Conservation (phyloP, 169 alveolate genomes). For the Plasmodium malariae region DNA sequence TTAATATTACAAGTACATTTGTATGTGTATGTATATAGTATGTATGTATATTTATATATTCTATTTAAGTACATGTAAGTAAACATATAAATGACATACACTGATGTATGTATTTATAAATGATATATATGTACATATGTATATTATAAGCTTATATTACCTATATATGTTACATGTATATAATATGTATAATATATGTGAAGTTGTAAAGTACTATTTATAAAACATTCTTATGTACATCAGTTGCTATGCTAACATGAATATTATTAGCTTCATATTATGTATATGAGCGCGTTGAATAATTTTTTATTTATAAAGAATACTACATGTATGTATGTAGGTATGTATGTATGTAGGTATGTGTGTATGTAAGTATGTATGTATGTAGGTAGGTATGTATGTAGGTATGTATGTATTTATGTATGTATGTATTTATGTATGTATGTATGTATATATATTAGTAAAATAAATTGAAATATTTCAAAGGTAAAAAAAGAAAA, state of each 20-base stretch:
- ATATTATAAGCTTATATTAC: too few species aligned
- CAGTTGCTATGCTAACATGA: not conserved
- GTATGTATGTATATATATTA: not conserved
- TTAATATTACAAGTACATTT: too few species aligned
- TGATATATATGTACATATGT: too few species aligned
- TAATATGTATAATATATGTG: too few species aligned
- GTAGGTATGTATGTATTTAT: slow-evolving; percentile 1
- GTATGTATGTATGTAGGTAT: not conserved
- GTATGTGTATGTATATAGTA: not conserved
- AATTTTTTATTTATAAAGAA: too few species aligned
- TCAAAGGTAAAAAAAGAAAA: too few species aligned
- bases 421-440: not conserved
- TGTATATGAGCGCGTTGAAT: too few species aligned
- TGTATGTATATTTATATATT: not conserved
- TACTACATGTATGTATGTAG: not conserved
- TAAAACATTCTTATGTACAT: too few species aligned
- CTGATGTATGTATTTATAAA: too few species aligned
- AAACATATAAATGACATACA: not conserved
- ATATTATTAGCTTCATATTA: not conserved
- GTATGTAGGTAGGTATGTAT: not conserved
- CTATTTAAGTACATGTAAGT: not conserved
- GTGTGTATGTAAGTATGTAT: not conserved
- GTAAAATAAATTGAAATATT: too few species aligned
- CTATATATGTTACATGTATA: too few species aligned
- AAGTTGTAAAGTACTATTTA: too few species aligned